Base-by-base conservation (phyloP, 2,329 filamentous ascomycete genomes). In the Pseudofabraea citricarpa region DNA sequence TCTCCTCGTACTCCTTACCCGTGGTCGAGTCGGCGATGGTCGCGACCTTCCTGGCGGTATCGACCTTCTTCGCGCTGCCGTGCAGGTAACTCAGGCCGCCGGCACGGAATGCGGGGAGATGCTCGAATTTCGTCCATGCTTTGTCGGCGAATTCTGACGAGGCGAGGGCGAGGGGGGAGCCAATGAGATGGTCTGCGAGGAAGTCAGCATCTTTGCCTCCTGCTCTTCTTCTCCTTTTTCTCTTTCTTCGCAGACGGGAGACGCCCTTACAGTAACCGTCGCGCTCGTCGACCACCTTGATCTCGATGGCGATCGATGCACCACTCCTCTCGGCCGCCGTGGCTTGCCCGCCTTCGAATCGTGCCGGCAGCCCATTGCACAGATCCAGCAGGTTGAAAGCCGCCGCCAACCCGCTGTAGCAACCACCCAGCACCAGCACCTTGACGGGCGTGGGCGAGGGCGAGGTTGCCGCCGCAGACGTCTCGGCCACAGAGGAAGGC, bases 281-380 rank as follows among this genome's bases (percentile, higher is more conserved):
- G n/a, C 84, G 71, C 62, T 90, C 84, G 55, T 90, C 85, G 19
- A 87, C 79, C 18, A 90, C 74, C 18, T 83, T 89, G 40, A 90
- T 81, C 27, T 88, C 75, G 12, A 87, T 64, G 1, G 77, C 71
- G 35, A 83, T 68, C 19, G 68, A 70, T 35, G 69, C 67, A 16
- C 69, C 58, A 22, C 16, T 29, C 3, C 20, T 43, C 19, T 33
- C 41, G 48, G 59, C 22, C 31, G 53, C 29, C 52, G 60, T 43
- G n/a, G n/a, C n/a, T n/a, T n/a, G n/a, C n/a, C n/a, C n/a, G 37
- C 60, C 59, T 58, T 64, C 61, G 32, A 48, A 48, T 27, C 27
- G 54, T 44, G 40, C 47, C 50, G 36, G 52, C 47, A 70, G 65
- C 15, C 81, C 81, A 45, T 75, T 69, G 46, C 76, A 77, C 26